phyloP scores from a whole-genome alignment of 2,329 filamentous ascomycete species.

The Passalora sequoiae region DNA sequence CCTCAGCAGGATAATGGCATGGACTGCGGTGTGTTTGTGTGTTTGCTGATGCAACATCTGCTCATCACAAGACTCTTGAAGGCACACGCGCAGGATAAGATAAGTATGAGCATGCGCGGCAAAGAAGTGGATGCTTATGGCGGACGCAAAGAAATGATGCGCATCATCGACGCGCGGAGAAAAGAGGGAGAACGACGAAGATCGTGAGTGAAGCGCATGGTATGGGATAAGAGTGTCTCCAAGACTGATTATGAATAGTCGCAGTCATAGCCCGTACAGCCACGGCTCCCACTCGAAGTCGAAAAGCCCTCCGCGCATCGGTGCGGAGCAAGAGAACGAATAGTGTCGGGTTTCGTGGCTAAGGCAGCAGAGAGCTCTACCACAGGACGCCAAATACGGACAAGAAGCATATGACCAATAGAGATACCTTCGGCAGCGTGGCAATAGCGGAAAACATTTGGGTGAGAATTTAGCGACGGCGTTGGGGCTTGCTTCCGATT shows the following conservation, averaged over 20 bases:
- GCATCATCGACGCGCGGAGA: constrained; percentile 78
- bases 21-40: constrained; percentile 95
- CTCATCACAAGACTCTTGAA: constrained; percentile 75
- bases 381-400: too few relatives aligned
- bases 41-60: constrained; percentile 90
- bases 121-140: constrained; percentile 75
- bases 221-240: constrained; percentile 2
- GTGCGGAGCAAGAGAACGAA: constrained; percentile 23
- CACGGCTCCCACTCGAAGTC: constrained; percentile 17
- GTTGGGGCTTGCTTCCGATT: too few relatives aligned
- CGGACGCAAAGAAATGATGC: constrained; percentile 84
- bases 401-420: too few relatives aligned
- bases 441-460: too few relatives aligned
- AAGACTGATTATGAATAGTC: constrained; percentile 7
- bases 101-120: constrained; percentile 88
- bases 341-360: too few relatives aligned
- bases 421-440: too few relatives aligned
- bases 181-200: constrained; percentile 81
- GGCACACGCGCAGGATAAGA: constrained; percentile 75
- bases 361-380: too few relatives aligned
- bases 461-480: too few relatives aligned
- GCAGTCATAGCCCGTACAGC: constrained; percentile 22
- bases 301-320: constrained; percentile 24
- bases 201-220: constrained; percentile 56
- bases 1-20: constrained; percentile 88